Evolutionary conservation across 108 stramenopile species (phyloP), one percentile per base, ranked within the genome.

Genomic region (Nannochloropsis gaditana): DNA sequence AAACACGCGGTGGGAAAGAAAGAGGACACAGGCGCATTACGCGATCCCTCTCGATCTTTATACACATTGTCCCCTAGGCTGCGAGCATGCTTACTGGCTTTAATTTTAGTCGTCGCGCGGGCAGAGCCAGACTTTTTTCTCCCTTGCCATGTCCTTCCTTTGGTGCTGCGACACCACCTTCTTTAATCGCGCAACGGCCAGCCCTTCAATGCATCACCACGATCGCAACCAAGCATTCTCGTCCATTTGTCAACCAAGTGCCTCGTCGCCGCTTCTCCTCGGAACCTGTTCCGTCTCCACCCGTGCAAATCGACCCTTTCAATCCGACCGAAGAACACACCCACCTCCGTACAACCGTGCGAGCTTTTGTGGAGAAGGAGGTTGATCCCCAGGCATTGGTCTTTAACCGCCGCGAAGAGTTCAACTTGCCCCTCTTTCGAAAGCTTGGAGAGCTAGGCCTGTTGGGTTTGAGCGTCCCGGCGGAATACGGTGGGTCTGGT

Each of bases 381-480:
- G 96, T 98, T 6, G 97, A 98, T 88, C 97, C 97, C 42, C 99
- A 98, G 87, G 96, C 97, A 19, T 79, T 95, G 41, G 92, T 92
- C 31, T 90, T 91, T 91, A 97, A 99, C 90, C 86, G 94, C 44
- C 84, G 82, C 31, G 84, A 99, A 87, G 87, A 87, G 47, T 96
- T 99, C 93, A 98, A 98, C 88, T 43, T 93, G 45, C 86, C 88
- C 0, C 90, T 98, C 21, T 96, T 97, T 90, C 87, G 92, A 9
- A 93, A 94, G 87, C 89, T 96, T 42, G 97, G 96, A 11, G 94
- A 94, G 41, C 91, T 99, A 83, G 97, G 99, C 47, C 90, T 99
- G 44, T 91, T 98, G 15, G 97, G 97, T 44, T 85, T 99, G 85
- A 97, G 97, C 5, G 96, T 94, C 5, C 86, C 91, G 2, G 94